Percentiles rank a stretch among this genome's conserved stretches.
phyloP scores from a whole-genome alignment of 768 basidiomycete species.

The Calocera viscosa region DNA sequence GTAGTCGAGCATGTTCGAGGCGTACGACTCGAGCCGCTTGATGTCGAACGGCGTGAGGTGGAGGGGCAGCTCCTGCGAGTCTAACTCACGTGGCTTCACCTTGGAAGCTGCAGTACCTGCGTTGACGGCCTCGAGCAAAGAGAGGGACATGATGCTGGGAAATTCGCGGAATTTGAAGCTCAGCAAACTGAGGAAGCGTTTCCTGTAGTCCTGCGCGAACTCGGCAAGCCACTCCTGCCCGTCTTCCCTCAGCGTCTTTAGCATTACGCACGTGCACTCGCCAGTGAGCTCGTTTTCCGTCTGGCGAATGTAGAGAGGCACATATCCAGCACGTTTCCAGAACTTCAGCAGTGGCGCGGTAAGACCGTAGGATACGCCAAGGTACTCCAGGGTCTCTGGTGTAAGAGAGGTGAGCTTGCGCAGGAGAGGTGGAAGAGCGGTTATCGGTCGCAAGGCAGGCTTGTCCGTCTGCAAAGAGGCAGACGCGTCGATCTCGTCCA shows the following conservation, averaged over 20 bases:
- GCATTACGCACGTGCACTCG: slow-evolving; percentile 94
- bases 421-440: slow-evolving; percentile 82
- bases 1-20: slow-evolving; percentile 91
- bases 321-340: slow-evolving; percentile 90
- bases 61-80: slow-evolving; percentile 42
- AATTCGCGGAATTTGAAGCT: slow-evolving; percentile 96
- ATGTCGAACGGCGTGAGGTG: slow-evolving; percentile 83
- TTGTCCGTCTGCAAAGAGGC: slow-evolving; percentile 59
- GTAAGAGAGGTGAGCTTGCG: slow-evolving; percentile 80
- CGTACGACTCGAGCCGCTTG: slow-evolving; percentile 89
- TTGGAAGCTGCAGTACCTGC: slow-evolving; percentile 29
- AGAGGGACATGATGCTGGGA: slow-evolving; percentile 72
- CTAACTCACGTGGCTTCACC: slow-evolving; percentile 24
- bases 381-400: slow-evolving; percentile 82
- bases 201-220: slow-evolving; percentile 86
- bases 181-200: slow-evolving; percentile 74
- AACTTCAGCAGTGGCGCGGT: slow-evolving; percentile 80
- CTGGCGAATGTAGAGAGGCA: slow-evolving; percentile 86
- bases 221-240: slow-evolving; percentile 72
- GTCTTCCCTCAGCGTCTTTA: slow-evolving; percentile 58
- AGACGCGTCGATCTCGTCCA: neutral
- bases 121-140: slow-evolving; percentile 76
- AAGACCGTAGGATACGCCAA: slow-evolving; percentile 92
- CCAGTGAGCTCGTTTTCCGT: slow-evolving; percentile 91
- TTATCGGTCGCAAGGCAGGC: slow-evolving; percentile 55